A percentile compares a stretch with the other conserved stretches of the same genome.
phyloP scores from a whole-genome alignment of 768 basidiomycete species.

The Mycena kentingensis region DNA sequence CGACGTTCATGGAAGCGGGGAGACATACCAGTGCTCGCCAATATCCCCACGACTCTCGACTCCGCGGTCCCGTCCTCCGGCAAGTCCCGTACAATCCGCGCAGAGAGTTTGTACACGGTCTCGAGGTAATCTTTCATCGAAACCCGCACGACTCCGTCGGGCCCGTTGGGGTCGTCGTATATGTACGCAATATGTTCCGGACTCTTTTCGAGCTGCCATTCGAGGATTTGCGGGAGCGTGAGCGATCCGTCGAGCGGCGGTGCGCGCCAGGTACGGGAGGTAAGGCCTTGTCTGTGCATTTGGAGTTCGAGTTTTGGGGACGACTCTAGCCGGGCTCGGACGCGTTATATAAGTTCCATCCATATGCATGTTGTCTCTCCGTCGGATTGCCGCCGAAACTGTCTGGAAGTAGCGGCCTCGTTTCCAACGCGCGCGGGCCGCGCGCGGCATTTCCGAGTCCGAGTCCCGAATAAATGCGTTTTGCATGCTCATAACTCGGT shows the following conservation, averaged over 20 bases:
- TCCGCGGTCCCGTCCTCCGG: background rate
- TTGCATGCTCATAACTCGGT: no score
- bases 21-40: conserved; percentile 1
- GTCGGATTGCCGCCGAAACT: no score
- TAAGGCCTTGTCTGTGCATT: no score
- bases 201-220: conserved; percentile 8
- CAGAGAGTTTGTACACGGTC: background rate
- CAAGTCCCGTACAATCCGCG: background rate
- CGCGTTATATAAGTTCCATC: no score
- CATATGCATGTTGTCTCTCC: no score
- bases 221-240: conserved; percentile 13
- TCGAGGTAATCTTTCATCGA: conserved; percentile 6
- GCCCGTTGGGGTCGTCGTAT: conserved; percentile 7
- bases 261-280: no score
- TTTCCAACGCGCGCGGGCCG: no score
- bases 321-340: no score
- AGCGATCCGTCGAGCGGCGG: conserved; percentile 8
- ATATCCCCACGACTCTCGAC: conserved; percentile 6
- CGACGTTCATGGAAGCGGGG: background rate
- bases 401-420: no score
- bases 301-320: no score
- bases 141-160: background rate
- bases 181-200: conserved; percentile 10
- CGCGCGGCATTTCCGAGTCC: no score
- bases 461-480: no score